Evolutionary conservation across 192 early-diverging fungal genomes (phyloP).

Genomic region (Coemansia sp.): DNA sequence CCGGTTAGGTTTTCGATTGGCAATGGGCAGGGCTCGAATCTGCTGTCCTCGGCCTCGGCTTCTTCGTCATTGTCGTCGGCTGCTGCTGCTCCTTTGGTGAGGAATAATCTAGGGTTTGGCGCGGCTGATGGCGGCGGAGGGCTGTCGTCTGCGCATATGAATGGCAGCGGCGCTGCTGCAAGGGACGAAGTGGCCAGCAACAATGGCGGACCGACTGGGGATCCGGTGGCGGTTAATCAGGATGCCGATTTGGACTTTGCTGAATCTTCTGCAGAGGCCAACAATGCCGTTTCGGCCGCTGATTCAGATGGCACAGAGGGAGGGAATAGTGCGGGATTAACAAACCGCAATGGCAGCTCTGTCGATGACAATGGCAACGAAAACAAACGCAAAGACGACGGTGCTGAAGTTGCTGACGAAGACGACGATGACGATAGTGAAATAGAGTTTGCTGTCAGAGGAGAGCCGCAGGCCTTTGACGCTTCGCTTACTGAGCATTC

Average conservation of each 20-base stretch:
- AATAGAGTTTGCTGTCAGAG: conserved; percentile 1
- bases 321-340: background rate
- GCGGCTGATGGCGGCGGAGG: background rate
- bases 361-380: conserved; percentile 13
- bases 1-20: background rate
- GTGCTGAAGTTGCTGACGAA: too few species aligned
- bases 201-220: background rate
- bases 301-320: background rate
- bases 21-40: background rate
- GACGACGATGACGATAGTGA: conserved; percentile 6
- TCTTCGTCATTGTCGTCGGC: background rate
- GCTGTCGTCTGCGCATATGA: background rate
- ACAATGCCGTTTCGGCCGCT: background rate
- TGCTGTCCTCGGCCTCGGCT: background rate
- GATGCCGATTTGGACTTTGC: background rate
- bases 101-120: background rate
- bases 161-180: background rate
- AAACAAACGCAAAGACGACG: too few species aligned
- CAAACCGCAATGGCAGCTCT: background rate
- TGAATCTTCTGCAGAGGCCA: background rate
- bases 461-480: background rate
- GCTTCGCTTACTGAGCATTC: background rate
- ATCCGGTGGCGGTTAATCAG: conserved; percentile 2
- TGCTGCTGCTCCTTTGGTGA: background rate
- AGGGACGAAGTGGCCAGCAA: background rate